Evolutionary conservation across 805 yeast species (phyloP).

Genomic region (Cyberlindnera suaveolens): DNA sequence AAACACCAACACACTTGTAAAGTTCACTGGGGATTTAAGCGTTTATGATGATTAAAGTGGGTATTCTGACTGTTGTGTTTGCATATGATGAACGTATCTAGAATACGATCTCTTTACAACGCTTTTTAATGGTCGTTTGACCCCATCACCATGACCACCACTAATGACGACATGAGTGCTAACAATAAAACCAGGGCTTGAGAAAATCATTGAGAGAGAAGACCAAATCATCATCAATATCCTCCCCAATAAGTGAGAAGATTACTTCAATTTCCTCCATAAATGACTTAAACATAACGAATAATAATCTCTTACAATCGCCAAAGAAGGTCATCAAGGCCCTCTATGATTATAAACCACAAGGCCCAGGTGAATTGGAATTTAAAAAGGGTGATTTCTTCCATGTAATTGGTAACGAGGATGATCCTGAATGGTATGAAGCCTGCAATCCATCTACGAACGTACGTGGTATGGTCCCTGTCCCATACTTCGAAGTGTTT

Average conservation of each 20-base stretch:
- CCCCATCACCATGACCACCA: too few species aligned
- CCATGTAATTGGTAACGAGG: conserved; percentile 62
- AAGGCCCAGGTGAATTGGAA: conserved; percentile 72
- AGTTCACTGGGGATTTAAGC: too few species aligned
- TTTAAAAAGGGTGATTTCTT: conserved; percentile 84
- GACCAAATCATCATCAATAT: conserved; percentile 20
- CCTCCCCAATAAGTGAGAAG: conserved; percentile 19
- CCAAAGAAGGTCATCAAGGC: conserved; percentile 87
- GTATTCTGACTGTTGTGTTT: too few species aligned
- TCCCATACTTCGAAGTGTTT: conserved; percentile 73
- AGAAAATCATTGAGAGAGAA: conserved; percentile 25
- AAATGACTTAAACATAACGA: conserved; percentile 18
- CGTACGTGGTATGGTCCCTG: conserved; percentile 82
- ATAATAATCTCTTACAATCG: conserved; percentile 31
- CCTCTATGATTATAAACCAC: conserved; percentile 67
- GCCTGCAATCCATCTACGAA: conserved; percentile 83
- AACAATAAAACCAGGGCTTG: conserved; percentile 14
- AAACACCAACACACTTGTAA: too few species aligned
- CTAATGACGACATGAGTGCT: neutral
- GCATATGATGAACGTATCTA: too few species aligned
- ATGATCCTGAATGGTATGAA: conserved; percentile 68
- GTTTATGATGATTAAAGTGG: too few species aligned
- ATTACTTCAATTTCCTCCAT: conserved; percentile 19
- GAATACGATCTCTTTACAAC: too few species aligned
- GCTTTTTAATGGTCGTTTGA: too few species aligned